Base-by-base conservation (phyloP, 768 basidiomycete species). In the Kockovaella imperatae region DNA sequence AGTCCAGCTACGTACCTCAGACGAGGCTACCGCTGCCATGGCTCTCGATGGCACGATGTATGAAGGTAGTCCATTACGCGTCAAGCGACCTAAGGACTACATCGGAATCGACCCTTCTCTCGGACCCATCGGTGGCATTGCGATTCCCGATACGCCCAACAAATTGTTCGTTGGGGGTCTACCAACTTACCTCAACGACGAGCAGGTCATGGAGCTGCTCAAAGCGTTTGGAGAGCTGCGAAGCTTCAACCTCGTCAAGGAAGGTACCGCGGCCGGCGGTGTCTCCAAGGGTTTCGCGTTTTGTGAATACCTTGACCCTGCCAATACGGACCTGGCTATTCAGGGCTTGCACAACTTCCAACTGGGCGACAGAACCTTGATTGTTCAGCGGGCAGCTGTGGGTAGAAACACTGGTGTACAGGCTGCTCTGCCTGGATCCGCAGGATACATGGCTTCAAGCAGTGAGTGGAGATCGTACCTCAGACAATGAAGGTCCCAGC, bases 271-370 rank as follows among this genome's bases (percentile, higher is more conserved):
- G 4, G 54, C 48, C 32, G 87, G 83, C 50, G 87, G 86, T 41
- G 74, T 80, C 25, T 93, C 87, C 6, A 96, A 96, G 93, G 95
- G 95, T 61, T 99, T 95, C 72, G 95, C 95, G 3, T 97, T 99
- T 77, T 93, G 90, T 75, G 95, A 99, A 77, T 99, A 97, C 72
- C 83, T 86, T 53, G 95, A 99, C 67, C 74, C 80, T 14, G 72
- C 70, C 42, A 83, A 90, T 49, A 99, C 95, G 51, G 95, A 97
- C 58, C 81, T 95, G 59, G 95, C 95, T 40, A 95, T 93, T 62
- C 85, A 87, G 70, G 87, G 88, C 61, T 78, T 99, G 48, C 90
- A 93, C 72, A 88, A 89, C 53, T 97, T 99, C 89, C 86, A 95
- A 66, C 80, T 97, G 13, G 95, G 93, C 40, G 95, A 97, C 71